These are phyloP conservation scores for Zygosaccharomyces sapae DNA, from an alignment of 1,139 yeast species.

Conservation along the genomic window DNA sequence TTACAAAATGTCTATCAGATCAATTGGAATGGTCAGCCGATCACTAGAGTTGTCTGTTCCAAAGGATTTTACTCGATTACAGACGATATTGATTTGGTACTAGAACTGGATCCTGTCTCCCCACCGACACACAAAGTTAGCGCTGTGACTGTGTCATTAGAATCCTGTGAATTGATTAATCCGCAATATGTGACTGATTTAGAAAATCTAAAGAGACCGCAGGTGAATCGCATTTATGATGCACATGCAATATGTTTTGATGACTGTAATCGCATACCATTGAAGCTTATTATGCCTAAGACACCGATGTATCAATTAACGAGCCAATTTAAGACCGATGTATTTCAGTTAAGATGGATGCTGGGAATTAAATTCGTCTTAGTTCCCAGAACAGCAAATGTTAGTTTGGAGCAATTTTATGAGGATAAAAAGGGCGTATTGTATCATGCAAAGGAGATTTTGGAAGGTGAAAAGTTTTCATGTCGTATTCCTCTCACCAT, in stretches of 20 bases:
- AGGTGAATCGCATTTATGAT: slow-evolving; percentile 27
- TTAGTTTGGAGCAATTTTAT: slow-evolving; percentile 25
- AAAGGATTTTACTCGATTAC: slow-evolving; percentile 49
- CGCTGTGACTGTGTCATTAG: slow-evolving; percentile 35
- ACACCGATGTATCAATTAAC: slow-evolving; percentile 34
- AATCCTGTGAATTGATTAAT: slow-evolving; percentile 35
- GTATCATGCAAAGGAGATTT: slow-evolving; percentile 31
- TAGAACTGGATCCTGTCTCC: slow-evolving; percentile 29
- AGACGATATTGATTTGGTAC: slow-evolving; percentile 44
- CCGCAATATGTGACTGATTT: slow-evolving; percentile 23
- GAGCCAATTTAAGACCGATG: slow-evolving; percentile 38
- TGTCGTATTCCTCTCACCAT: slow-evolving; percentile 37
- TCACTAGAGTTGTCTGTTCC: slow-evolving; percentile 36
- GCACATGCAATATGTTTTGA: slow-evolving; percentile 34
- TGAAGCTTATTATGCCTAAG: slow-evolving; percentile 34
- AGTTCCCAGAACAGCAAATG: slow-evolving; percentile 17
- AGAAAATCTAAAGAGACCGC: slow-evolving; percentile 18
- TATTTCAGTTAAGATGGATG: slow-evolving; percentile 39
- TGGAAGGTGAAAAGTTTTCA: slow-evolving; percentile 38
- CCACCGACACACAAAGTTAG: slow-evolving; percentile 23
- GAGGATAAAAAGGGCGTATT: slow-evolving; percentile 34
- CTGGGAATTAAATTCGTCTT: slow-evolving; percentile 35
- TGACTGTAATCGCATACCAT: slow-evolving; percentile 24
- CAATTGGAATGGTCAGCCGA: slow-evolving; percentile 34
- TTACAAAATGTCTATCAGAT: slow-evolving; percentile 37